Evolutionary conservation across 805 yeast species (phyloP).

Genomic region (Metschnikowia kofuensis): DNA sequence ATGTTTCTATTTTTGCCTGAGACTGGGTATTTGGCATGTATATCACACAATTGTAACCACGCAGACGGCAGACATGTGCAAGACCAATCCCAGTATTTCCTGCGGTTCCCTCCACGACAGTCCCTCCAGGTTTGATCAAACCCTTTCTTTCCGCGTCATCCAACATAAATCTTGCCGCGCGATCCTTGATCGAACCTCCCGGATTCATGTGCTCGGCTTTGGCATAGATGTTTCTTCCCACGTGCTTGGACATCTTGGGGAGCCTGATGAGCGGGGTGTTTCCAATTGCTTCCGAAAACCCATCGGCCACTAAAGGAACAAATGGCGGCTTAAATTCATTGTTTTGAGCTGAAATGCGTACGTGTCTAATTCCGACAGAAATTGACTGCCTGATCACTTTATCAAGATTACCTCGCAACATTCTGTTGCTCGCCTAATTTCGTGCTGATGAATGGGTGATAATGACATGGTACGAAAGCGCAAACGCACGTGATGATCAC

Average conservation of each 20-base stretch:
- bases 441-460: too few relatives aligned
- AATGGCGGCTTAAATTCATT: conserved; percentile 40
- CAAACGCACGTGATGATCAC: not conserved
- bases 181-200: conserved; percentile 88
- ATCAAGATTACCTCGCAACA: conserved; percentile 1
- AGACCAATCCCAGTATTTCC: conserved; percentile 95
- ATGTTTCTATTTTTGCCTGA: conserved; percentile 70
- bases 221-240: conserved; percentile 76
- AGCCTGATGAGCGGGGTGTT: conserved; percentile 81
- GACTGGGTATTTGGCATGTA: conserved; percentile 93
- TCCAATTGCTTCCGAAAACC: conserved; percentile 85
- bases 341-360: conserved; percentile 12
- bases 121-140: conserved; percentile 69
- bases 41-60: conserved; percentile 80
- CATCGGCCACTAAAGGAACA: conserved; percentile 66
- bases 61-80: conserved; percentile 75
- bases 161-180: conserved; percentile 78
- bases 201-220: conserved; percentile 94
- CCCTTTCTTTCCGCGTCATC: conserved; percentile 76
- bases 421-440: not conserved
- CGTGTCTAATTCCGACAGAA: not conserved
- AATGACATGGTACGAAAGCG: not conserved
- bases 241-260: conserved; percentile 50
- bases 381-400: not conserved
- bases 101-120: conserved; percentile 91